Percentiles rank a stretch among this genome's conserved stretches.
phyloP scores from a whole-genome alignment of 306 rosid species.

The Inga leiocalycina region DNA sequence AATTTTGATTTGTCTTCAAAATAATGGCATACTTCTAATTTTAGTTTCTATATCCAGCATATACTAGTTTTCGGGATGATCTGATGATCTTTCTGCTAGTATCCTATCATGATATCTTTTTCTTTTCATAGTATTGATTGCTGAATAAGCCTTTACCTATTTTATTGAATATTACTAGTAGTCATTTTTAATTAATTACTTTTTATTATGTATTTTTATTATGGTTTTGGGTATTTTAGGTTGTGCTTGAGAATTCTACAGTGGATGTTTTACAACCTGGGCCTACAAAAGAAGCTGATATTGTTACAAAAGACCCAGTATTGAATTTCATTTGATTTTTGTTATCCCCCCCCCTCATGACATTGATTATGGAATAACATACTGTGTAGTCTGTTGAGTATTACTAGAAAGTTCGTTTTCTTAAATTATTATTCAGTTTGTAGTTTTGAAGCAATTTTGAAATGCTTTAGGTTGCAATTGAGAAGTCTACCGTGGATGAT shows the following conservation, averaged over 20 bases:
- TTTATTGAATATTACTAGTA: not conserved
- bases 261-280: not conserved
- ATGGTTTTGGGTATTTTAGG: not conserved
- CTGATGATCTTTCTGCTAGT: not conserved
- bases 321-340: not conserved
- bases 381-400: slow-evolving; percentile 18
- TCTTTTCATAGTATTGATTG: not conserved
- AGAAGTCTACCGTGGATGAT: slow-evolving; percentile 60
- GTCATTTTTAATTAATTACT: not conserved
- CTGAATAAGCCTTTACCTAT: not conserved
- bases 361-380: slow-evolving; percentile 25
- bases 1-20: not conserved
- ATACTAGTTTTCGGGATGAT: not conserved
- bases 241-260: not conserved
- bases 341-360: not conserved
- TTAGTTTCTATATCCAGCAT: slow-evolving; percentile 1
- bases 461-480: slow-evolving; percentile 59
- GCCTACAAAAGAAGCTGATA: not conserved
- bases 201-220: not conserved
- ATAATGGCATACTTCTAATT: not conserved
- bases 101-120: not conserved
- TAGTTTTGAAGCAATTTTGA: slow-evolving; percentile 27
- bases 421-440: slow-evolving; percentile 12
- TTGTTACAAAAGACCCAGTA: not conserved
- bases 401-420: slow-evolving; percentile 16